Percentiles rank a stretch among this genome's conserved stretches.
Conservation (phyloP, 2,329 filamentous ascomycete species). For the Sarocladiaceae sp. region DNA sequence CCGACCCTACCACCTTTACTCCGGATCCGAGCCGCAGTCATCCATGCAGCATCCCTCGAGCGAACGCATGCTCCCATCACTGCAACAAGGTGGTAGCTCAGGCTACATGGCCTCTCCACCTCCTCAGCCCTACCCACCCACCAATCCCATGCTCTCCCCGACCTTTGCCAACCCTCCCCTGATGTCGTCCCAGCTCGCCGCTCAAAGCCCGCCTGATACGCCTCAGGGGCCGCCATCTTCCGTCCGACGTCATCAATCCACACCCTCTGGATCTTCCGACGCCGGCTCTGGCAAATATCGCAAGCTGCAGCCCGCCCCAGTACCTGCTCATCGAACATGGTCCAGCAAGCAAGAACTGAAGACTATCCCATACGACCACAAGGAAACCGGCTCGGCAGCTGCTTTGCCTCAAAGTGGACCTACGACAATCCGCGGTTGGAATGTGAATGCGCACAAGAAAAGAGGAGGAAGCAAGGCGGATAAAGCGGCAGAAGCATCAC, state of each 20-base stretch:
- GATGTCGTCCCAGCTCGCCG: slow-evolving; percentile 21
- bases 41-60: slow-evolving; percentile 20
- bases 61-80: slow-evolving; percentile 31
- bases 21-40: slow-evolving; percentile 22
- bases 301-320: slow-evolving; percentile 55
- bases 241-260: slow-evolving; percentile 31
- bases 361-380: slow-evolving; percentile 56
- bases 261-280: slow-evolving; percentile 33
- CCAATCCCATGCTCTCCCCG: slow-evolving; percentile 25
- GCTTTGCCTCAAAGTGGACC: slow-evolving; percentile 53
- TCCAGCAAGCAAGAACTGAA: slow-evolving; percentile 48
- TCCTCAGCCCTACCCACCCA: not conserved
- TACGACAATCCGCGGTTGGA: slow-evolving; percentile 55
- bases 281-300: slow-evolving; percentile 44
- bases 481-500: slow-evolving; percentile 18
- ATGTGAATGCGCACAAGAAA: slow-evolving; percentile 37
- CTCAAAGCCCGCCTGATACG: slow-evolving; percentile 31
- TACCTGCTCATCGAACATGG: slow-evolving; percentile 46
- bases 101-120: slow-evolving; percentile 29
- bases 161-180: slow-evolving; percentile 29
- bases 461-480: slow-evolving; percentile 25
- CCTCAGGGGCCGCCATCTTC: slow-evolving; percentile 25
- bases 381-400: slow-evolving; percentile 52
- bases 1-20: slow-evolving; percentile 27
- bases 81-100: slow-evolving; percentile 23